A percentile compares a stretch with the other conserved stretches of the same genome.
These are phyloP conservation scores for Austroboletus festivus DNA, from an alignment of 768 basidiomycete genomes.

Conservation along the genomic window DNA sequence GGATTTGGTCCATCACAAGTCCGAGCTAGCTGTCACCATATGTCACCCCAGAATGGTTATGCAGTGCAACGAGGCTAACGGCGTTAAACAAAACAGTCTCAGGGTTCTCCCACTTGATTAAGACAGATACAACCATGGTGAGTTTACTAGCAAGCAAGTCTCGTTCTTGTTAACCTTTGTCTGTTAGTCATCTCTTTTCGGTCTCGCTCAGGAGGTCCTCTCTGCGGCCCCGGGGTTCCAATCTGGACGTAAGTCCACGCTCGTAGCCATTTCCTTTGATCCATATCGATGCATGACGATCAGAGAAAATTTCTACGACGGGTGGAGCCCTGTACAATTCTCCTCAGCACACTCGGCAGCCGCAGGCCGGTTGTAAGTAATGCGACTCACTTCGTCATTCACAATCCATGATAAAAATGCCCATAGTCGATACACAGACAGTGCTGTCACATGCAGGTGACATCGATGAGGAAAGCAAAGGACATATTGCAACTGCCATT, in stretches of 20 bases:
- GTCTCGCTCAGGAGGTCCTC: conserved; percentile 66
- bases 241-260: conserved; percentile 3
- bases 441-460: conserved; percentile 50
- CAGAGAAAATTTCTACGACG: conserved; percentile 50
- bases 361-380: conserved; percentile 25
- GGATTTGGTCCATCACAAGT: no score
- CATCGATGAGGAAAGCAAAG: conserved; percentile 5
- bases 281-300: conserved; percentile 12
- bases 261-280: neutral
- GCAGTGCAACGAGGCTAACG: conserved; percentile 12
- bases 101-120: conserved; percentile 11
- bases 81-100: conserved; percentile 5
- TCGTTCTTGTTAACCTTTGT: neutral
- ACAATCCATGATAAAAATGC: conserved; percentile 3
- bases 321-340: conserved; percentile 65
- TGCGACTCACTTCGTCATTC: conserved; percentile 2
- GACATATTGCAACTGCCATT: conserved; percentile 15
- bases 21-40: conserved; percentile 12
- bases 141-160: neutral
- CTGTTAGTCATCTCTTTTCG: conserved; percentile 60
- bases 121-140: conserved; percentile 22
- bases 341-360: conserved; percentile 42
- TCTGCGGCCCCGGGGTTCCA: conserved; percentile 35
- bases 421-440: conserved; percentile 61
- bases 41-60: conserved; percentile 22